Conservation (phyloP, 306 rosid species). For the Quercus ilex region DNA sequence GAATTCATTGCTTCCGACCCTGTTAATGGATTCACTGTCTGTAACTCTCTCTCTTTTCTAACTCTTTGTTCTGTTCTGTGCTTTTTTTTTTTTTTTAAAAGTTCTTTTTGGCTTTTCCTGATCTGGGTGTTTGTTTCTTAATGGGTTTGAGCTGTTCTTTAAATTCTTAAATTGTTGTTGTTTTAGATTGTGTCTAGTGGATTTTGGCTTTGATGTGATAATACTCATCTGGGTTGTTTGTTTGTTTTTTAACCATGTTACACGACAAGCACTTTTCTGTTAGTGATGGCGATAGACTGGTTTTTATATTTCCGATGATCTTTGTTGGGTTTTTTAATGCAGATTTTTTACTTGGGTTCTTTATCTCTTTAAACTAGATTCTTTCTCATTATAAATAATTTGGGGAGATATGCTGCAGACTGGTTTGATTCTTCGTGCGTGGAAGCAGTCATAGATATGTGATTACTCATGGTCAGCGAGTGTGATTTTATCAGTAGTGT, state of each 20-base stretch:
- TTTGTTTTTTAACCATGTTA: too few relatives aligned
- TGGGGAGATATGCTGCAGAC: background rate
- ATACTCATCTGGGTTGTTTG: background rate
- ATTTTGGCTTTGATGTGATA: background rate
- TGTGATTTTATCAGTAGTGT: background rate
- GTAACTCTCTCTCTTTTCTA: constrained; percentile 2
- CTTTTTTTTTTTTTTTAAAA: background rate
- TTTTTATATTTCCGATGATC: background rate
- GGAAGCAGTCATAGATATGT: background rate
- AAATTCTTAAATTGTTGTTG: background rate
- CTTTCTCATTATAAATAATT: background rate
- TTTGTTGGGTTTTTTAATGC: background rate
- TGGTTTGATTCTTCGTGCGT: background rate
- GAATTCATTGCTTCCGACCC: constrained; percentile 73
- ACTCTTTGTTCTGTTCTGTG: background rate
- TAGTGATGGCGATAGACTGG: background rate
- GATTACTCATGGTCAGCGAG: background rate
- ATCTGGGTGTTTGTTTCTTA: background rate
- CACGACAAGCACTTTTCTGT: background rate
- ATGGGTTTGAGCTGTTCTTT: background rate
- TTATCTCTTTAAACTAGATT: background rate
- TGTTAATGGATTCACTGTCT: constrained; percentile 67
- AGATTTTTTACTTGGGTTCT: background rate
- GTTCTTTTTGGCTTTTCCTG: background rate
- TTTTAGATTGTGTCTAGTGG: background rate